A percentile compares a stretch with the other conserved stretches of the same genome.
Conservation (phyloP, 2,329 filamentous ascomycete species). For the Plenodomus lindquistii region DNA sequence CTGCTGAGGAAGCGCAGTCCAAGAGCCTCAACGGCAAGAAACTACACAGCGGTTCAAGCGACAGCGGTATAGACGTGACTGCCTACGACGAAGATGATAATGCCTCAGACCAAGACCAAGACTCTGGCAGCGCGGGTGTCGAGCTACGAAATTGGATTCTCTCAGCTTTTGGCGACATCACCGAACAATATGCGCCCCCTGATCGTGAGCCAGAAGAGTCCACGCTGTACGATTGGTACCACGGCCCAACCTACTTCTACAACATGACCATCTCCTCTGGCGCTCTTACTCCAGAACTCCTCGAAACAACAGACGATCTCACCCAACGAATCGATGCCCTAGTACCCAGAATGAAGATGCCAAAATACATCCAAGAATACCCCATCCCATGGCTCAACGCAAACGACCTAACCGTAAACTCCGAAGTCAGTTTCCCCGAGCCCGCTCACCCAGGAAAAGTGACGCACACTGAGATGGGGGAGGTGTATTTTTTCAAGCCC, state of each 20-base stretch:
- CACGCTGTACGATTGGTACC: constrained; percentile 22
- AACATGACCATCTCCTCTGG: constrained; percentile 7
- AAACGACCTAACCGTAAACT: constrained; percentile 16
- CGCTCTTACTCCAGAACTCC: constrained; percentile 3
- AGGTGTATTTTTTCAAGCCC: constrained; percentile 21
- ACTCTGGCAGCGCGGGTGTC: constrained; percentile 15
- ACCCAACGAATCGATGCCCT: constrained; percentile 15
- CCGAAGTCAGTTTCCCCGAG: constrained; percentile 20
- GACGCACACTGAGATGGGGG: neutral
- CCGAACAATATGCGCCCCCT: constrained; percentile 11
- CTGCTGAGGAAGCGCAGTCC: constrained; percentile 3
- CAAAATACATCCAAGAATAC: constrained; percentile 22
- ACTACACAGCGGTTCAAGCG: constrained; percentile 8
- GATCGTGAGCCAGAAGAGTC: constrained; percentile 17
- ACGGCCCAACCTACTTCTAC: constrained; percentile 25
- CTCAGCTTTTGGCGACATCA: constrained; percentile 10
- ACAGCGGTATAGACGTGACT: constrained; percentile 20
- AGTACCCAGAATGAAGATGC: constrained; percentile 15
- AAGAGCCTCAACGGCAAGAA: constrained; percentile 4
- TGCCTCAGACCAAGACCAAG: constrained; percentile 18
- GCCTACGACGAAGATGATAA: constrained; percentile 13
- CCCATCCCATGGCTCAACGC: constrained; percentile 18
- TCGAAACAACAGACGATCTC: constrained; percentile 13
- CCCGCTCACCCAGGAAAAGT: constrained; percentile 23
- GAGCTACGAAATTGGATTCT: constrained; percentile 22